Evolutionary conservation across 257 asterid genomes (phyloP).

Genomic region (Ajuga chamaepitys): DNA sequence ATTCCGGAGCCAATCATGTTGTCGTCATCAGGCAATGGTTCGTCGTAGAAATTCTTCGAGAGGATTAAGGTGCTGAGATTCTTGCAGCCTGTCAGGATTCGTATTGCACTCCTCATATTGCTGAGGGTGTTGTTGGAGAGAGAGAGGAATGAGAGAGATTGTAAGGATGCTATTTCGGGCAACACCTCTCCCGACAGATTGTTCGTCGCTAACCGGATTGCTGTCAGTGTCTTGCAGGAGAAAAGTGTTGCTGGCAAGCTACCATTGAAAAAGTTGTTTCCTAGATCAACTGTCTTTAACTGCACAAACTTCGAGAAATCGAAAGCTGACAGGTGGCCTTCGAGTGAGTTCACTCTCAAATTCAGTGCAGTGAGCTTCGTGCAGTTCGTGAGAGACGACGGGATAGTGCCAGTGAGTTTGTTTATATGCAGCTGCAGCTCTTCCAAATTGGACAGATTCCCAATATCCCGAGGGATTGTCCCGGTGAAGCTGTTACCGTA

Average conservation of each 20-base stretch:
- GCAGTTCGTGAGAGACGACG: constrained; percentile 66
- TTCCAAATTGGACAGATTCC: constrained; percentile 55
- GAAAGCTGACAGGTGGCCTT: constrained; percentile 63
- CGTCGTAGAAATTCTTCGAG: constrained; percentile 64
- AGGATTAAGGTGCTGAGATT: constrained; percentile 60
- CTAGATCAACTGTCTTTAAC: constrained; percentile 63
- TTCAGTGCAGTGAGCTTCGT: constrained; percentile 51
- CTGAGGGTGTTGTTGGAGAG: constrained; percentile 71
- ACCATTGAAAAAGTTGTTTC: constrained; percentile 65
- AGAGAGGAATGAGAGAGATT: constrained; percentile 72
- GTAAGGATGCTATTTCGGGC: constrained; percentile 48
- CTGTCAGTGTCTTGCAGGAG: constrained; percentile 63
- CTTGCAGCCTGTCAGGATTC: constrained; percentile 59
- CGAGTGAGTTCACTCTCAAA: constrained; percentile 63
- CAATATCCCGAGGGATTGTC: constrained; percentile 55
- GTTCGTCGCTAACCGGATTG: constrained; percentile 72
- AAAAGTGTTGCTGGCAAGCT: constrained; percentile 62
- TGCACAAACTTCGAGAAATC: constrained; percentile 66
- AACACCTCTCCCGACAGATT: constrained; percentile 53
- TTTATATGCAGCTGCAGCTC: constrained; percentile 69
- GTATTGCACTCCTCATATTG: constrained; percentile 61
- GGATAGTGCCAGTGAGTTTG: constrained; percentile 60
- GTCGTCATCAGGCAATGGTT: constrained; percentile 44
- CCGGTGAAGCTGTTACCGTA: constrained; percentile 59
- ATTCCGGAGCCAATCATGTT: constrained; percentile 33